Conservation (phyloP, 495 filamentous ascomycete genomes). For the Neurospora discreta region DNA sequence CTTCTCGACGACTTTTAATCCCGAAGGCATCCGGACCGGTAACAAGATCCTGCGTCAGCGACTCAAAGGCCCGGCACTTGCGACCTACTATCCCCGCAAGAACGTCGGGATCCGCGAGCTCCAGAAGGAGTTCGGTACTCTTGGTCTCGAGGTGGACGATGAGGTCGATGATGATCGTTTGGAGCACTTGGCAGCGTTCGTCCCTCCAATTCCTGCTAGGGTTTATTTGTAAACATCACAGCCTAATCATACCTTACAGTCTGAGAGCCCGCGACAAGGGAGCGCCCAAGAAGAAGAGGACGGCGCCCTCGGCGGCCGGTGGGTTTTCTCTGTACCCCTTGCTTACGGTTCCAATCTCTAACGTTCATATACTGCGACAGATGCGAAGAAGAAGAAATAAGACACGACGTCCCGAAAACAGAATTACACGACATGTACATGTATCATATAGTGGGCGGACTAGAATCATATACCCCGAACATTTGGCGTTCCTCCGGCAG, state of each 20-base stretch:
- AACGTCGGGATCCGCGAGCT: conserved; percentile 59
- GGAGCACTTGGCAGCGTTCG: conserved; percentile 54
- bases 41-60: conserved; percentile 83
- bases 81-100: conserved; percentile 76
- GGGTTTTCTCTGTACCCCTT: conserved; percentile 16
- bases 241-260: conserved; percentile 31
- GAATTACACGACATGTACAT: conserved; percentile 2
- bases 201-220: neutral
- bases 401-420: neutral
- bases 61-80: conserved; percentile 64
- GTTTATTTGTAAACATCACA: neutral
- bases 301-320: conserved; percentile 43
- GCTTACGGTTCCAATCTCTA: neutral
- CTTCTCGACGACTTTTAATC: conserved; percentile 87
- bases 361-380: conserved; percentile 7
- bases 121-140: conserved; percentile 43
- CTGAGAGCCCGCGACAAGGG: conserved; percentile 76
- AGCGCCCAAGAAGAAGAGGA: conserved; percentile 79
- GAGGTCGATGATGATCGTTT: conserved; percentile 69
- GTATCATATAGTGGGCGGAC: conserved; percentile 13
- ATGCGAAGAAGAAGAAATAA: conserved; percentile 19
- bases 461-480: conserved; percentile 17
- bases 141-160: conserved; percentile 52
- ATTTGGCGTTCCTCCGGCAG: neutral
- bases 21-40: conserved; percentile 63